phyloP scores from a whole-genome alignment of 1,284 basidiomycete genomes.

The Rhodotorula sp. region DNA sequence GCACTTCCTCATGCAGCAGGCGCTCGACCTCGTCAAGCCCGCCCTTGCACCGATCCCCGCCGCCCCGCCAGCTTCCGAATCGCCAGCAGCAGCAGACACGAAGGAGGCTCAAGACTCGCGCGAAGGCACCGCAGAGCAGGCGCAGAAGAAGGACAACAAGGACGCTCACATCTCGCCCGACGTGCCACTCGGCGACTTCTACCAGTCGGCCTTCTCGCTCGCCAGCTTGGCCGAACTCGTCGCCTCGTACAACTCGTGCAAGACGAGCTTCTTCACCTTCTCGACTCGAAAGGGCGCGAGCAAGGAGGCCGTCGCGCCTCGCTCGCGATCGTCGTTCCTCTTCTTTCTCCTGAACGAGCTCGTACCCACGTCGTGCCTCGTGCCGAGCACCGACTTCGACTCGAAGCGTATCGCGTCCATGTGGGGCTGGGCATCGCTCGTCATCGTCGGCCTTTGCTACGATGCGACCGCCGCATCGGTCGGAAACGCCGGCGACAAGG shows the following conservation, averaged over 20 bases:
- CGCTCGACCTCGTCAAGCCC: conserved; percentile 62
- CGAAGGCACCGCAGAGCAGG: conserved; percentile 49
- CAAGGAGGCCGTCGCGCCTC: conserved; percentile 56
- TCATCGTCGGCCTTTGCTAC: conserved; percentile 85
- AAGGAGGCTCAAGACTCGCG: conserved; percentile 60
- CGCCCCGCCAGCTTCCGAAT: conserved; percentile 36
- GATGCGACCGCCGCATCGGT: conserved; percentile 56
- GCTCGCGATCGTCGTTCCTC: conserved; percentile 57
- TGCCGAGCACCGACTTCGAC: conserved; percentile 28
- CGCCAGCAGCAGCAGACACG: conserved; percentile 4
- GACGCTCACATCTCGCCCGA: conserved; percentile 27
- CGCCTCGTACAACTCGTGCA: conserved; percentile 90
- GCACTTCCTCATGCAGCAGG: conserved; percentile 69
- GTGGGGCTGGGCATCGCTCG: conserved; percentile 78
- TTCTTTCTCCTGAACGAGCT: conserved; percentile 64
- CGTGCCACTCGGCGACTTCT: conserved; percentile 51
- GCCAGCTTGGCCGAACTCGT: conserved; percentile 87
- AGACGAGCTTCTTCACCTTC: conserved; percentile 78
- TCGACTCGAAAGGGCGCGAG: conserved; percentile 49
- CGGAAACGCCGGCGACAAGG: conserved; percentile 20
- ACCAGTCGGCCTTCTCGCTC: conserved; percentile 84
- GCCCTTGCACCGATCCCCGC: conserved; percentile 42
- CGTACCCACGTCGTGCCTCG: conserved; percentile 20
- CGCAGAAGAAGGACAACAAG: conserved; percentile 27
- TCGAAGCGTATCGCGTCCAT: conserved; percentile 52